phyloP scores from a whole-genome alignment of 2,329 filamentous ascomycete species.

The Lecanicillium sp. region DNA sequence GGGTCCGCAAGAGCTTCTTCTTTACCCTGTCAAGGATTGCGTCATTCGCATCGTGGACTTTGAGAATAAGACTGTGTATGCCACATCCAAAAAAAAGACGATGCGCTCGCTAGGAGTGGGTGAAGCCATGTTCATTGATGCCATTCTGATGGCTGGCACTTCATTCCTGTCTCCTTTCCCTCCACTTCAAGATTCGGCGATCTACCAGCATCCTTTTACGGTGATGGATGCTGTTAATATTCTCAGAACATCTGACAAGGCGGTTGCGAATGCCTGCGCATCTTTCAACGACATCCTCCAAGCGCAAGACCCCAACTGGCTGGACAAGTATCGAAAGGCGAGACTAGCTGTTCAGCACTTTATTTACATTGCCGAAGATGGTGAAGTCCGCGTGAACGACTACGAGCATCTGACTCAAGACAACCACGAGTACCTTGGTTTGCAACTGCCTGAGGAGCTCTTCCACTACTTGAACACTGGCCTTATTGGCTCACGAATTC shows the following conservation, averaged over 20 bases:
- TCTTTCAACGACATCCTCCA: constrained; percentile 74
- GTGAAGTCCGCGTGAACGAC: constrained; percentile 68
- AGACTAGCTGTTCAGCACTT: constrained; percentile 82
- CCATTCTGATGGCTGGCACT: constrained; percentile 74
- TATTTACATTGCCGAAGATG: constrained; percentile 69
- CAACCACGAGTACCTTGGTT: constrained; percentile 82
- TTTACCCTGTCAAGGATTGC: constrained; percentile 74
- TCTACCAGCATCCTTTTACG: constrained; percentile 49
- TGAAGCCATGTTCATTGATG: constrained; percentile 73
- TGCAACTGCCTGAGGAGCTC: constrained; percentile 80
- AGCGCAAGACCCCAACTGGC: constrained; percentile 63
- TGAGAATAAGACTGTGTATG: constrained; percentile 55
- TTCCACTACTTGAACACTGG: constrained; percentile 84
- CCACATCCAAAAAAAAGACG: constrained; percentile 58
- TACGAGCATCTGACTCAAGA: constrained; percentile 68
- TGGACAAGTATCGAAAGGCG: constrained; percentile 79
- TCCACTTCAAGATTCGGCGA: constrained; percentile 53
- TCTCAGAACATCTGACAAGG: constrained; percentile 58
- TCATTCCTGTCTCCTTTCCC: constrained; percentile 75
- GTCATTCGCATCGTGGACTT: constrained; percentile 62
- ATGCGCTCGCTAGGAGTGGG: constrained; percentile 58
- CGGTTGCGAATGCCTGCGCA: constrained; percentile 64
- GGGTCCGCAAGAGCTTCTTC: constrained; percentile 74
- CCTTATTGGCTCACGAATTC: constrained; percentile 67
- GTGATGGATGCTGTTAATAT: constrained; percentile 73